Evolutionary conservation across 2,329 filamentous ascomycete species (phyloP), one percentile per base, ranked within the genome.

Genomic region (Cytospora mali): DNA sequence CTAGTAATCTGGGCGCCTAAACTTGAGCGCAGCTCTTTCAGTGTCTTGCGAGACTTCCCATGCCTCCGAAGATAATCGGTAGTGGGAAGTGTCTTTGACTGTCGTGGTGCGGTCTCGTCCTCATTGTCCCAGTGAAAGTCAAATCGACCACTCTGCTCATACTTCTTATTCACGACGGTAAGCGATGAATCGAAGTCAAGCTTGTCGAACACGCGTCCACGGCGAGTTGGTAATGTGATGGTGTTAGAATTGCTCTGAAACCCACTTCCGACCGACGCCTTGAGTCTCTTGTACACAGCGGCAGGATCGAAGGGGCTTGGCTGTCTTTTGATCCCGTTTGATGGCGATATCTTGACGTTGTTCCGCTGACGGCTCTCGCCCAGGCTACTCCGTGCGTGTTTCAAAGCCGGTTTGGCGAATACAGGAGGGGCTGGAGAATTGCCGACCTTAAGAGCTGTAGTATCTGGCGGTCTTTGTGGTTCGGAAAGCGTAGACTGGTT

Each of bases 341-440:
- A 55, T 42, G 66, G 71, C 55, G 69, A 69, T 56, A 72, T 71
- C 42, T 71, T 72, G 67, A 62, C 54, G 66, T 64, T 73, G 66
- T 53, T 74, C 69, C 57, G 72, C 66, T 66, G 69, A 62, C 46
- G 69, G 29, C 46, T 71, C 46, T 81, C 78, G 18, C 82, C 75
- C 29, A 84, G 72, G 16, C 78, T 81, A 70, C 84, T 86, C 65
- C 84, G 77, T 1, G 84, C 84, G 73, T 87, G 84, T 64, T 80
- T 81, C 39, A 87, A 71, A 66, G 87, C 83, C 2, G 84, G 84
- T 65, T 86, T 87, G n/a, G 83, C 77, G 67, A 87, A 87, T 5
- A 81, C 77, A 2, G 74, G 72, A 21, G 71, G 66, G 1, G 62
- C 39, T 18, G 70, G 58, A 1, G 55, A 49, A 16, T 55, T 31